Evolutionary conservation across 1,284 basidiomycete species (phyloP).

Genomic region (Fomitopsis schrenkii): DNA sequence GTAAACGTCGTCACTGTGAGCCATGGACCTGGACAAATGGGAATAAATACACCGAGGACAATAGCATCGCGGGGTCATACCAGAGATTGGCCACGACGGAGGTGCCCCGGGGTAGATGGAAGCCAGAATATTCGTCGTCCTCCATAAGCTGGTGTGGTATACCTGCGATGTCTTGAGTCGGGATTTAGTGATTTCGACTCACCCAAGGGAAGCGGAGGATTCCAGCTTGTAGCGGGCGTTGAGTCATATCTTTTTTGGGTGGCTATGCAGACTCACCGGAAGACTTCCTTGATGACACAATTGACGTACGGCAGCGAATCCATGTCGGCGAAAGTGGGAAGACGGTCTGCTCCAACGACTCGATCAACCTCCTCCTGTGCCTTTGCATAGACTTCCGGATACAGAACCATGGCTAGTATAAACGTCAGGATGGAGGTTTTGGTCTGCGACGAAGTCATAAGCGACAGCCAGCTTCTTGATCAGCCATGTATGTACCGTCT

Average conservation of each 20-base stretch:
- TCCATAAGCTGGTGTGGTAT: neutral
- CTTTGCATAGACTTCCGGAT: conserved; percentile 22
- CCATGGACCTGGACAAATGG: too few species aligned
- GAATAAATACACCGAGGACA: too few species aligned
- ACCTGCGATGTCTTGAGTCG: neutral
- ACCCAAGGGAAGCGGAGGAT: neutral
- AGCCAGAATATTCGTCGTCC: neutral
- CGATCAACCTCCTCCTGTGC: conserved; percentile 26
- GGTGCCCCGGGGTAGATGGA: neutral
- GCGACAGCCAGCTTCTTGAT: neutral
- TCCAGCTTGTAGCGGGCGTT: too few species aligned
- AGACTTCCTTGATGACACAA: conserved; percentile 27
- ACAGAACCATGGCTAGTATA: conserved; percentile 21
- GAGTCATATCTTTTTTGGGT: too few species aligned
- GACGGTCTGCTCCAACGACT: conserved; percentile 19
- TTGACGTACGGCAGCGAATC: conserved; percentile 23
- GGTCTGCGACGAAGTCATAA: neutral
- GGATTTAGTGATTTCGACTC: neutral
- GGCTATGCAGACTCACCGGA: neutral
- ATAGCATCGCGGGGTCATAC: too few species aligned
- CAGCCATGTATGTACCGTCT: neutral
- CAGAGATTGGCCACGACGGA: too few species aligned
- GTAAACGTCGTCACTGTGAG: too few species aligned
- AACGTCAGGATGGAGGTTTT: conserved; percentile 4
- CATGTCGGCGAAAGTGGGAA: conserved; percentile 24